Evolutionary conservation across 495 filamentous ascomycete genomes (phyloP), one percentile per base, ranked within the genome.

Genomic region (Penicillium odoratum): DNA sequence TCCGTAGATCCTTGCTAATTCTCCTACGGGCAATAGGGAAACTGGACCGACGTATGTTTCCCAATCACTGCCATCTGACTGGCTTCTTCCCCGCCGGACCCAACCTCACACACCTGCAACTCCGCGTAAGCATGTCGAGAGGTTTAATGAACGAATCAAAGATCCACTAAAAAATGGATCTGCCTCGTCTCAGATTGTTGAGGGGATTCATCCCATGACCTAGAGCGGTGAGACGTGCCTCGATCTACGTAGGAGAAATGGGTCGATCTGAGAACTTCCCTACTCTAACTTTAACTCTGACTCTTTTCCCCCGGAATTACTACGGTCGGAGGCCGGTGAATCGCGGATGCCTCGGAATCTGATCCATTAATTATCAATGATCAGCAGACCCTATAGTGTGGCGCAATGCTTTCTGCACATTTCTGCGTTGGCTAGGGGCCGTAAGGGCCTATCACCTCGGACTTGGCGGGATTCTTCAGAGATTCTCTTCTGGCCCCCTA

Each of bases 391-490:
- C n/a, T 4, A 21, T 40, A 28, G 3, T 2, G 51, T 53, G 51
- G 51, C 51, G 51, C 51, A 53, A 15, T 40, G 8, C 15, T 51
- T 40, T 16, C 33, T 53, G 34, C 25, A 43, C 18, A 38, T 10
- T 40, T 40, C 15, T 40, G 34, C 34, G 7, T 3, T 30, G 21
- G 46, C 26, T 31, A 18, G 10, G 5, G 29, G 15, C 45, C 51
- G 57, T 50, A 59, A 59, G 57, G 57, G 56, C 34, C 34, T 59
- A 21, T 49, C 56, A 58, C 18, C 18, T 11, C 9, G 16, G 45
- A 9, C 46, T 59, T 59, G 57, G 57, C 45, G 44, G 51, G 50
- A 51, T 48, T 58, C 42, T 49, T 31, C 43, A 45, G 34, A 47
- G 48, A 31, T 48, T 48, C 3, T 33, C 31, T 51, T 36, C 13